Conservation (phyloP, 495 filamentous ascomycete genomes). For the Penicillium roqueforti region DNA sequence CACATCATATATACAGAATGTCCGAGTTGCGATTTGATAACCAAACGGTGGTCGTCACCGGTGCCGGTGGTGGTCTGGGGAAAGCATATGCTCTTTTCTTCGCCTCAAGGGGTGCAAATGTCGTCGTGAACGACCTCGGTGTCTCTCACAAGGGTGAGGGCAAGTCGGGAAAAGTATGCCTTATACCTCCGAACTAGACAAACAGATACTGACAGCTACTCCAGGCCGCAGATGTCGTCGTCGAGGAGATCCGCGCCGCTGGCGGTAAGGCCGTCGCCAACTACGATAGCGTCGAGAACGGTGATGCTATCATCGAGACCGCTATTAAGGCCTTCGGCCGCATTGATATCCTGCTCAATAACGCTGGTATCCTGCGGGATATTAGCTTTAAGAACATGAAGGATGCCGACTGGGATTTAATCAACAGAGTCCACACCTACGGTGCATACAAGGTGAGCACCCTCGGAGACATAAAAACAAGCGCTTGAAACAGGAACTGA, state of each 20-base stretch:
- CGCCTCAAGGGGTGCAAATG: conserved; percentile 84
- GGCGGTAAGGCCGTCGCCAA: conserved; percentile 97
- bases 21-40: conserved; percentile 87
- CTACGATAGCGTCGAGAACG: conserved; percentile 95
- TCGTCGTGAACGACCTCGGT: conserved; percentile 96
- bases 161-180: conserved; percentile 69
- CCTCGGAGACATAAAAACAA: neutral
- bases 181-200: neutral
- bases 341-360: conserved; percentile 94
- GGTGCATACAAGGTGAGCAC: conserved; percentile 81
- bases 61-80: conserved; percentile 90
- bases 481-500: neutral
- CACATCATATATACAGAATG: conserved; percentile 47
- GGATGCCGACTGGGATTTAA: conserved; percentile 93
- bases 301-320: conserved; percentile 93
- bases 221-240: conserved; percentile 91
- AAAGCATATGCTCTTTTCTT: conserved; percentile 93
- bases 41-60: conserved; percentile 95
- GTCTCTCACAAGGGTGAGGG: conserved; percentile 94
- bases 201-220: conserved; percentile 17
- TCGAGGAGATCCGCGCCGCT: conserved; percentile 85
- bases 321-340: conserved; percentile 90
- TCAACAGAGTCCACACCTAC: conserved; percentile 89
- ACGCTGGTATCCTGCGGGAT: conserved; percentile 95
- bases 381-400: conserved; percentile 99